Conservation (phyloP, 495 filamentous ascomycete genomes). For the Astrocystis sublimbata region DNA sequence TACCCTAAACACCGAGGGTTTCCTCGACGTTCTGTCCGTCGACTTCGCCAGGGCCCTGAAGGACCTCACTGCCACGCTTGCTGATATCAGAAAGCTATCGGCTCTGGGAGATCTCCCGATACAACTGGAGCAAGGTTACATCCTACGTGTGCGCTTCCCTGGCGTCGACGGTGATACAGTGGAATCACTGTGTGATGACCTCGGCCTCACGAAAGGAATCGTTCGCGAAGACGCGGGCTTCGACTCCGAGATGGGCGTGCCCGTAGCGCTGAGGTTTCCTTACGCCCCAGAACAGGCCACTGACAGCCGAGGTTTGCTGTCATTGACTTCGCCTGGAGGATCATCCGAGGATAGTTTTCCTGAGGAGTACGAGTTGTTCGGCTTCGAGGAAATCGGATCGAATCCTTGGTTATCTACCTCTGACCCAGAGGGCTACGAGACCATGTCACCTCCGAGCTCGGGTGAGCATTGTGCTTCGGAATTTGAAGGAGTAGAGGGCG, state of each 20-base stretch:
- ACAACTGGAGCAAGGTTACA: constrained; percentile 57
- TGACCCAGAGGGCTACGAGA: constrained; percentile 52
- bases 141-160: constrained; percentile 80
- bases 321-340: constrained; percentile 53
- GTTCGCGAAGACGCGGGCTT: constrained; percentile 79
- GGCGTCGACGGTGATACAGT: constrained; percentile 87
- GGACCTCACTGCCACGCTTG: constrained; percentile 75
- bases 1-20: constrained; percentile 73
- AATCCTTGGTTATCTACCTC: constrained; percentile 50
- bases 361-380: constrained; percentile 42
- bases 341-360: constrained; percentile 43
- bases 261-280: constrained; percentile 79
- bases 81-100: constrained; percentile 76
- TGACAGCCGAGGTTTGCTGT: constrained; percentile 20
- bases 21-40: constrained; percentile 78
- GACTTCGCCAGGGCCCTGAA: constrained; percentile 89
- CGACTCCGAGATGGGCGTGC: constrained; percentile 57
- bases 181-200: constrained; percentile 79
- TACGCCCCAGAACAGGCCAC: constrained; percentile 66
- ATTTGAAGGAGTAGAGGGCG: constrained; percentile 81
- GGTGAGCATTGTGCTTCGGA: constrained; percentile 50
- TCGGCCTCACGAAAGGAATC: constrained; percentile 75
- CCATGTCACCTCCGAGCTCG: constrained; percentile 47
- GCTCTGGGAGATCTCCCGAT: constrained; percentile 82
- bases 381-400: constrained; percentile 35